Percentiles rank a stretch among this genome's conserved stretches.
phyloP scores from a whole-genome alignment of 1,284 basidiomycete species.

The Ceratobasidium sp. region DNA sequence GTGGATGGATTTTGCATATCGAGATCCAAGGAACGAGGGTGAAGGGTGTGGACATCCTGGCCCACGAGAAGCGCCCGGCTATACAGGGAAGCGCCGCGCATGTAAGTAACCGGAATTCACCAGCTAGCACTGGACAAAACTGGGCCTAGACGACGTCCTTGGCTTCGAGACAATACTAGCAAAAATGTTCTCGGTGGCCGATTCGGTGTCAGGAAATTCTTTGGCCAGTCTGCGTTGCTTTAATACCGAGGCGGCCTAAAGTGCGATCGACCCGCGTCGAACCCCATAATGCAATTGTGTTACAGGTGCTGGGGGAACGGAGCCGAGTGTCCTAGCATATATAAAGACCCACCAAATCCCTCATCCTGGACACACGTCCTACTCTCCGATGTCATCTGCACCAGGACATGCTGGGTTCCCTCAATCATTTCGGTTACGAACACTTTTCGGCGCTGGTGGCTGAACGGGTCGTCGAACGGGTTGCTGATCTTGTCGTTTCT shows the following conservation, averaged over 20 bases:
- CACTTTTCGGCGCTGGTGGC: constrained; percentile 1
- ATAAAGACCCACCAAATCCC: too few species aligned
- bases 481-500: constrained; percentile 6
- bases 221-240: neutral
- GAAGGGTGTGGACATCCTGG: neutral
- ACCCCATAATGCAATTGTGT: too few species aligned
- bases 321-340: too few species aligned
- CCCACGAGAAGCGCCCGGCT: constrained; percentile 1
- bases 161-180: neutral
- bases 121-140: constrained; percentile 12
- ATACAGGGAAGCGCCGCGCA: neutral
- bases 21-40: neutral
- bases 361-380: neutral
- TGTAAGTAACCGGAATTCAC: constrained; percentile 26
- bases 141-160: neutral
- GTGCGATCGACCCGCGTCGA: neutral
- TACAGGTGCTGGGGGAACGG: too few species aligned
- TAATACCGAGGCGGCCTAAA: constrained; percentile 9
- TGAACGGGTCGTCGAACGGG: constrained; percentile 14
- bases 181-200: constrained; percentile 4
- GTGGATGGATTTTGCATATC: constrained; percentile 5
- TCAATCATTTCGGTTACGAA: constrained; percentile 22
- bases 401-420: neutral
- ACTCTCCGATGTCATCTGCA: neutral
- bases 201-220: neutral